Percentiles rank a stretch among this genome's conserved stretches.
phyloP scores from a whole-genome alignment of 2,329 filamentous ascomycete species.

The Exophiala sp. region DNA sequence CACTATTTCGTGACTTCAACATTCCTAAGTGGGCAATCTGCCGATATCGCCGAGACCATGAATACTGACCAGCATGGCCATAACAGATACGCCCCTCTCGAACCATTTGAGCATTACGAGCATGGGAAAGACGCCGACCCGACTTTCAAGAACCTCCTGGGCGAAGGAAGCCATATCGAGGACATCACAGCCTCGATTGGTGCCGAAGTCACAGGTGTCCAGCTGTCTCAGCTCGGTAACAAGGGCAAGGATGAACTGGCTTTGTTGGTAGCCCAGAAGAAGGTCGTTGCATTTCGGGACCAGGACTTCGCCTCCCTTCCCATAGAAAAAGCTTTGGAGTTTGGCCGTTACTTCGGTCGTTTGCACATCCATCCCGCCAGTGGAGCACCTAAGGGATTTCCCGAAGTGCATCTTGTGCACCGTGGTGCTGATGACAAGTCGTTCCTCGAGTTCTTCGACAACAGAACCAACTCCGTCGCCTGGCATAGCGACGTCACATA shows the following conservation, averaged over 20 bases:
- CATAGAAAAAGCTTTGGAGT: conserved; percentile 32
- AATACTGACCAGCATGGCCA: background rate
- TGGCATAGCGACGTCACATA: conserved; percentile 86
- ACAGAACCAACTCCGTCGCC: conserved; percentile 73
- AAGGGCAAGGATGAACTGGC: conserved; percentile 35
- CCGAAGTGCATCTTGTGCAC: conserved; percentile 76
- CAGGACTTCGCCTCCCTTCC: conserved; percentile 38
- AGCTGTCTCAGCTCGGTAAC: conserved; percentile 31
- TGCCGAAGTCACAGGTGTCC: conserved; percentile 35
- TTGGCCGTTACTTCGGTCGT: conserved; percentile 72
- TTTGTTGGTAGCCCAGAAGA: conserved; percentile 35
- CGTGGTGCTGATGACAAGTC: conserved; percentile 63
- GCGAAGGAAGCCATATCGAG: conserved; percentile 32
- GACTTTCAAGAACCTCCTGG: conserved; percentile 64
- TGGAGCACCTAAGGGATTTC: conserved; percentile 68
- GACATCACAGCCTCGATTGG: conserved; percentile 35
- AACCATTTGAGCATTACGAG: conserved; percentile 69
- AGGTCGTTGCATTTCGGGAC: conserved; percentile 33
- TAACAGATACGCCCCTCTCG: conserved; percentile 58
- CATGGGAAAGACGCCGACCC: conserved; percentile 72
- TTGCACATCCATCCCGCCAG: conserved; percentile 80
- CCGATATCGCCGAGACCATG: too few species aligned
- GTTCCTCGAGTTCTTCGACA: conserved; percentile 60
- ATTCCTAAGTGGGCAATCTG: too few species aligned
- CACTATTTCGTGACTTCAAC: background rate